Evolutionary conservation across 441 rosid genomes (phyloP), one percentile per base, ranked within the genome.

Genomic region (Populus trichocarpa): DNA sequence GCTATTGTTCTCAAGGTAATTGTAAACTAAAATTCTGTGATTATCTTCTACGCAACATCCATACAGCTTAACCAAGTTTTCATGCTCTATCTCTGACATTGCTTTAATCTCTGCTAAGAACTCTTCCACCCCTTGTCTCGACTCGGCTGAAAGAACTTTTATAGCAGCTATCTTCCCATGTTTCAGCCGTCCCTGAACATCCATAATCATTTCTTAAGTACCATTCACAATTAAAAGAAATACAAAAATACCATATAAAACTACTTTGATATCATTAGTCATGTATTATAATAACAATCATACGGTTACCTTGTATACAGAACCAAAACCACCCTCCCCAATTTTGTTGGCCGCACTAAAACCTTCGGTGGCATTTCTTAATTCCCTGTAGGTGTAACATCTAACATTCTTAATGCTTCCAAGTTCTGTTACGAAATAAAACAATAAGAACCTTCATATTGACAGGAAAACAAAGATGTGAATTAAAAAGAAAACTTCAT

Each of bases 301-400:
- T 70, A 74, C 3, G 74, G 14, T 75, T 83, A 95, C 98, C 97
- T 89, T 91, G 82, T 88, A 96, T 50, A 96, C 99, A 76, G 88
- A 87, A 83, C 98, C 99, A 69, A 94, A 96, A 71, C 98, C 99
- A 35, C 99, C 99, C 83, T 91, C 98, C 67, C 99, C 98, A 79
- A 96, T 90, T 84, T 94, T 94, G 77, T 89, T 81, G 42, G 74
- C 77, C 2, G 78, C 77, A 79, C 88, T 86, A 80, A 96, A 96
- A 85, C 89, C 92, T 61, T 85, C 90, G 0, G 99, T 94, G 64
- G 93, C 97, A 1, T 69, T 82, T 81, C 84, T 87, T 81, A 96
- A 79, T 84, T 91, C 93, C 84, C 71, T 94, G 73, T 91, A 90
- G 18, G 81, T 77, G 78, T 89, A 96, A 73, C 88, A 77, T 82